Evolutionary conservation across 768 basidiomycete species (phyloP).

Genomic region (Ramaria sp.): DNA sequence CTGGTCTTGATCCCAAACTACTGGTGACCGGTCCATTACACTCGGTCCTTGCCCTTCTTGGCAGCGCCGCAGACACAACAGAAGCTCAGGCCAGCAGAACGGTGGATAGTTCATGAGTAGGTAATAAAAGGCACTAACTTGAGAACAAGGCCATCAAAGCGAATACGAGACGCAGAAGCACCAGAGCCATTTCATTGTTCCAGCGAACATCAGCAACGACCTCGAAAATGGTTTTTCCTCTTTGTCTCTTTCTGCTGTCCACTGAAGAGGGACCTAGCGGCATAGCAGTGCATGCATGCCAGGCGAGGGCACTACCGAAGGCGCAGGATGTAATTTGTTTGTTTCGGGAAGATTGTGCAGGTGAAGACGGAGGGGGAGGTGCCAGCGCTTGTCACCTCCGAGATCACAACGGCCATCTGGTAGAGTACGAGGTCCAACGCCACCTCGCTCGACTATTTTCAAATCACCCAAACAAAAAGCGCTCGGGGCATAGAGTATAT

Average conservation of each 20-base stretch:
- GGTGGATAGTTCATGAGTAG: too few relatives aligned
- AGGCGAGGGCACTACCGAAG: conserved; percentile 3
- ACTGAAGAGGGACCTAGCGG: neutral
- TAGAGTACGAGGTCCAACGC: conserved; percentile 63
- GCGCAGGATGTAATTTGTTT: conserved; percentile 8
- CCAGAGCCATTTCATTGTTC: neutral
- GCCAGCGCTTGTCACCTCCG: conserved; percentile 38
- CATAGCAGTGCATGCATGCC: neutral
- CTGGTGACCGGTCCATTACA: too few relatives aligned
- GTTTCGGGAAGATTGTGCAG: conserved; percentile 19
- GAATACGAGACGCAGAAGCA: neutral
- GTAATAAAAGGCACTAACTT: too few relatives aligned
- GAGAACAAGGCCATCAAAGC: too few relatives aligned
- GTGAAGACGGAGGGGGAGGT: conserved; percentile 27
- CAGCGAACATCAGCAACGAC: neutral
- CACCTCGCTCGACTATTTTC: conserved; percentile 77
- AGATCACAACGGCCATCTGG: conserved; percentile 58
- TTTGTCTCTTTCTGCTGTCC: conserved; percentile 55
- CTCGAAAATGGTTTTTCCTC: conserved; percentile 52
- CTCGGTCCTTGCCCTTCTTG: too few relatives aligned
- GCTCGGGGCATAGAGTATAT: conserved; percentile 71
- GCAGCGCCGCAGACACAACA: too few relatives aligned
- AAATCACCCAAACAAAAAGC: conserved; percentile 84
- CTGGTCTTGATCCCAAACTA: too few relatives aligned
- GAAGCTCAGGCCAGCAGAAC: too few relatives aligned